Evolutionary conservation across 1,284 basidiomycete species (phyloP).

Genomic region (Naganishia liquefaciens): DNA sequence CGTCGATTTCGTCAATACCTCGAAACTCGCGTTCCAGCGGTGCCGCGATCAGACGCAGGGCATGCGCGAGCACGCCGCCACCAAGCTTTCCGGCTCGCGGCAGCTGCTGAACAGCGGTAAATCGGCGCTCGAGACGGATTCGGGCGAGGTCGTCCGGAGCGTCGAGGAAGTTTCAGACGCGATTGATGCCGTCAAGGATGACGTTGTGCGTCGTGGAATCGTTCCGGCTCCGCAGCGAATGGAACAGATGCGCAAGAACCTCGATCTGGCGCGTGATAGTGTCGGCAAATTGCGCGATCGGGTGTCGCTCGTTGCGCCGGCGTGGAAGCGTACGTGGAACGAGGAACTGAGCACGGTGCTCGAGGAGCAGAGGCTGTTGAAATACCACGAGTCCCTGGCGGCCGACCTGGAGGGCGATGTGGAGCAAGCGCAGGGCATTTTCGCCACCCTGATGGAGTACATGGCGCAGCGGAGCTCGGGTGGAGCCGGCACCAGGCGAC

Average conservation of each 20-base stretch:
- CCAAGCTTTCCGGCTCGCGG: constrained; percentile 80
- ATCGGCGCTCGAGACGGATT: constrained; percentile 79
- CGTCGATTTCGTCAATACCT: constrained; percentile 85
- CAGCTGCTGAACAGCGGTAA: constrained; percentile 90
- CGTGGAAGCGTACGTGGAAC: constrained; percentile 99
- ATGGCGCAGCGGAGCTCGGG: constrained; percentile 64
- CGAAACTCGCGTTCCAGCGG: constrained; percentile 76
- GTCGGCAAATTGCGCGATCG: constrained; percentile 78
- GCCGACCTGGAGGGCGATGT: constrained; percentile 87
- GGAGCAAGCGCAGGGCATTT: constrained; percentile 79
- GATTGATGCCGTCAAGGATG: constrained; percentile 85
- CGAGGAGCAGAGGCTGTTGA: constrained; percentile 93
- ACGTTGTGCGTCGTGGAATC: constrained; percentile 85
- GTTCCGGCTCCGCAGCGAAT: constrained; percentile 76
- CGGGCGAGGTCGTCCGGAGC: constrained; percentile 85
- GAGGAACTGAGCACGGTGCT: constrained; percentile 94
- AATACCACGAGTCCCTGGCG: constrained; percentile 87
- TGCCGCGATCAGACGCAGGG: constrained; percentile 79
- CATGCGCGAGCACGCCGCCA: constrained; percentile 79
- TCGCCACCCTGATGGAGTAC: constrained; percentile 82
- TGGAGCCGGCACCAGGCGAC: constrained; percentile 19
- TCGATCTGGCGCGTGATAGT: constrained; percentile 69
- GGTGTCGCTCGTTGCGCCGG: constrained; percentile 85
- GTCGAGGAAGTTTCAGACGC: constrained; percentile 93
- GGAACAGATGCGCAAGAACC: constrained; percentile 71